These are phyloP conservation scores for Trametes elegans DNA, from an alignment of 768 basidiomycete species.

Conservation along the genomic window DNA sequence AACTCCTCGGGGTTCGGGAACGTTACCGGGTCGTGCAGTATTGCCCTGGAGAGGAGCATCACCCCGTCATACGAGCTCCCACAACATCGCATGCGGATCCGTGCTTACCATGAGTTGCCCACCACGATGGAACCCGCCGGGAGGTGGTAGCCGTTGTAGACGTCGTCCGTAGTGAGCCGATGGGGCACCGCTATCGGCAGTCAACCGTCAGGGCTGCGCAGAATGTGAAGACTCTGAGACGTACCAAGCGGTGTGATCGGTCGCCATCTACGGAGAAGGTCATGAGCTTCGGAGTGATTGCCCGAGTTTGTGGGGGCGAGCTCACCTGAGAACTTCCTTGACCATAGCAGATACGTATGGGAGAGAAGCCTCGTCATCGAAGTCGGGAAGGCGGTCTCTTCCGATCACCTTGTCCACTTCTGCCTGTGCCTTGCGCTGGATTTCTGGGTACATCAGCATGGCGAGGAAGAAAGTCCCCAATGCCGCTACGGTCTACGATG, in stretches of 20 bases:
- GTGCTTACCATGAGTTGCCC: constrained; percentile 23
- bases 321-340: constrained; percentile 30
- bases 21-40: constrained; percentile 20
- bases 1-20: constrained; percentile 26
- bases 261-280: constrained; percentile 14
- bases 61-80: background rate
- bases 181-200: constrained; percentile 19
- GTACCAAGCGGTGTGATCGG: constrained; percentile 21
- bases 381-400: constrained; percentile 29
- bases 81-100: background rate
- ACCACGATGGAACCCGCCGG: constrained; percentile 21
- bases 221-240: background rate
- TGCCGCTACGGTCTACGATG: constrained; percentile 19
- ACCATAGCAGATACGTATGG: constrained; percentile 35
- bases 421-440: constrained; percentile 33
- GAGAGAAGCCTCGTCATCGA: constrained; percentile 25
- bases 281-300: background rate
- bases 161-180: constrained; percentile 20
- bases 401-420: constrained; percentile 41
- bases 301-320: background rate
- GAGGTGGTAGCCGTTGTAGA: constrained; percentile 22
- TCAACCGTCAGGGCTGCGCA: background rate
- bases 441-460: constrained; percentile 32
- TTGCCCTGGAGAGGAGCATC: constrained; percentile 12
- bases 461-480: constrained; percentile 32